phyloP scores from a whole-genome alignment of 148 eudicot species.

The Arctostaphylos glauca region DNA sequence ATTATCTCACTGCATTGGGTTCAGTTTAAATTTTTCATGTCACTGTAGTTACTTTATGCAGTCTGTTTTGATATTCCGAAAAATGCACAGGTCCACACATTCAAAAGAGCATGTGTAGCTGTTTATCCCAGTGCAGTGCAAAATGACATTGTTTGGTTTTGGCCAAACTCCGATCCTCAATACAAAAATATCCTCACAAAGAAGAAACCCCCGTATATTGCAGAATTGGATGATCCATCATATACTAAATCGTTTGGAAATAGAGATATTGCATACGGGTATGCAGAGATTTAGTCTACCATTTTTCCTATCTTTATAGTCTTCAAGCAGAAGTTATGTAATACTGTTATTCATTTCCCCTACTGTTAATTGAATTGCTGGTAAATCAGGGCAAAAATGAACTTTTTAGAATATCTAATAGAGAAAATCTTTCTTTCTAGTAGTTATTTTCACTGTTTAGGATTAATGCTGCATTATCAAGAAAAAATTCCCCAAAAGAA shows the following conservation, averaged over 20 bases:
- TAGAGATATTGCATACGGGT: conserved; percentile 82
- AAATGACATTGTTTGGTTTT: conserved; percentile 82
- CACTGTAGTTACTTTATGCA: neutral
- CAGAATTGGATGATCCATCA: conserved; percentile 80
- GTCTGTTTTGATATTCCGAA: neutral
- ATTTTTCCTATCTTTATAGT: neutral
- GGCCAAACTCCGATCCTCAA: conserved; percentile 69
- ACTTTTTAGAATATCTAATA: neutral
- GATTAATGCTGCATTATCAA: neutral
- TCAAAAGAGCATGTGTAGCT: conserved; percentile 71
- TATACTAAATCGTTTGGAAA: conserved; percentile 43
- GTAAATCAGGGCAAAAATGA: neutral
- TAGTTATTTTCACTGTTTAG: neutral
- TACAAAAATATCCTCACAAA: conserved; percentile 38
- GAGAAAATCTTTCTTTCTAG: neutral
- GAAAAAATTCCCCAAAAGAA: neutral
- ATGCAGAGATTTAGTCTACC: conserved; percentile 11
- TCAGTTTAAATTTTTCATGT: neutral
- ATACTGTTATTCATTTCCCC: neutral
- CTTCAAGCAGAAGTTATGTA: neutral
- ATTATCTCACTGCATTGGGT: neutral
- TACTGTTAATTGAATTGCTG: neutral
- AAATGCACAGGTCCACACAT: conserved; percentile 54
- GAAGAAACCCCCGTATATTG: conserved; percentile 58
- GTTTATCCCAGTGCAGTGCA: conserved; percentile 69